Evolutionary conservation across 495 filamentous ascomycete species (phyloP), one percentile per base, ranked within the genome.

Genomic region (Neurospora hispaniola): DNA sequence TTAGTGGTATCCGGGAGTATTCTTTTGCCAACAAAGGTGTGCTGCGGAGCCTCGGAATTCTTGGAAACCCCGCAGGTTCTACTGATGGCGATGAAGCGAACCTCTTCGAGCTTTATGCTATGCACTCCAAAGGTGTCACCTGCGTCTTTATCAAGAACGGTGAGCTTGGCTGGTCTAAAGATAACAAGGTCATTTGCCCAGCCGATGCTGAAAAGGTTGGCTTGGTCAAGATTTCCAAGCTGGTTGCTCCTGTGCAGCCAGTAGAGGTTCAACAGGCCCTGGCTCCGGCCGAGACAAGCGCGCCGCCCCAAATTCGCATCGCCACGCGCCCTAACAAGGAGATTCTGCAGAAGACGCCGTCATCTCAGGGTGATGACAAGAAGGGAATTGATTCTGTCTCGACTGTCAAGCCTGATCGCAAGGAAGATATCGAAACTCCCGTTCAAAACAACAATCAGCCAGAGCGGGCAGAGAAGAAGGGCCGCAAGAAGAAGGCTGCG

Each of bases 91-190:
- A 88, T 23, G 87, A 89, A 18, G 81, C 82, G 5, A 89, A 86
- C 20, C 78, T 97, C 69, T 98, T 98, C 76, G 96, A 98, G 84
- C 88, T 99, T 9, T 99, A 98, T 81, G 92, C 93, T 27, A 96
- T 97, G 90, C 94, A 99, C 81, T 97, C 96, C 9, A 96, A 93
- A 80, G 96, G 96, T 73, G 94, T 98, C 54, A 94, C 93, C 1
- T 93, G 91, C 77, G 76, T 98, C 41, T 90, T 87, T 77, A 88
- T 99, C 76, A 94, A 90, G 80, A 91, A 92, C 80, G 88, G 90
- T 68, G 94, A 98, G 81, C 82, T 99, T 71, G 96, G 96, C 5
- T 98, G 93, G 94, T 90, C 88, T 72, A 83, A 87, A 43, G 93
- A 98, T 42, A 94, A 92, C 80, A 96, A 94, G 81, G 91, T 94